Conservation (phyloP, 495 filamentous ascomycete species). For the Daldinia vernicosa region DNA sequence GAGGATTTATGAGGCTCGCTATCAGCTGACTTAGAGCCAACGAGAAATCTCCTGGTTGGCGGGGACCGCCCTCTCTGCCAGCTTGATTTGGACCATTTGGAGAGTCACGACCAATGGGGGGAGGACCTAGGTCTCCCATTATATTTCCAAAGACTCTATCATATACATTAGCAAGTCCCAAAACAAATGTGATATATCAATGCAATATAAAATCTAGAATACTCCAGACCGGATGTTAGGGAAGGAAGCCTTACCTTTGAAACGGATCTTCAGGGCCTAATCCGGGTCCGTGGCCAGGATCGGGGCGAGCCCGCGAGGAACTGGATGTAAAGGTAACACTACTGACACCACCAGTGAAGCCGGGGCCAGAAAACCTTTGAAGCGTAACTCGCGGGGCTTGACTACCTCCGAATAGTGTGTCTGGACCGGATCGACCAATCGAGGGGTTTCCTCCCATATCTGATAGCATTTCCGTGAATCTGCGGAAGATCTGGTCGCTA, state of each 20-base stretch:
- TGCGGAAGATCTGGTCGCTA: constrained; percentile 51
- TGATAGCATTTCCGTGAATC: constrained; percentile 54
- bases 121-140: constrained; percentile 25
- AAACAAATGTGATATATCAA: background rate
- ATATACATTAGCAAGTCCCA: background rate
- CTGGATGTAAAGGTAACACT: constrained; percentile 49
- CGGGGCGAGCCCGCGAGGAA: constrained; percentile 19
- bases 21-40: constrained; percentile 54
- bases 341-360: constrained; percentile 39
- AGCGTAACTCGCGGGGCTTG: constrained; percentile 32
- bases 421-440: constrained; percentile 43
- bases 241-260: constrained; percentile 36
- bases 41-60: constrained; percentile 39
- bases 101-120: constrained; percentile 24
- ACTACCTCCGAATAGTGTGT: constrained; percentile 33
- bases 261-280: constrained; percentile 40
- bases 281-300: background rate
- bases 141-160: constrained; percentile 35
- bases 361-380: constrained; percentile 42
- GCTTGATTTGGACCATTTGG: constrained; percentile 20
- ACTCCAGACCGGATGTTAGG: background rate
- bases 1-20: constrained; percentile 65
- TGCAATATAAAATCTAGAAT: background rate
- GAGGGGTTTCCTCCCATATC: constrained; percentile 32
- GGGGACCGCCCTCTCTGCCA: constrained; percentile 29